phyloP scores from a whole-genome alignment of 345 rosid species.

The Arabidopsis suecica region DNA sequence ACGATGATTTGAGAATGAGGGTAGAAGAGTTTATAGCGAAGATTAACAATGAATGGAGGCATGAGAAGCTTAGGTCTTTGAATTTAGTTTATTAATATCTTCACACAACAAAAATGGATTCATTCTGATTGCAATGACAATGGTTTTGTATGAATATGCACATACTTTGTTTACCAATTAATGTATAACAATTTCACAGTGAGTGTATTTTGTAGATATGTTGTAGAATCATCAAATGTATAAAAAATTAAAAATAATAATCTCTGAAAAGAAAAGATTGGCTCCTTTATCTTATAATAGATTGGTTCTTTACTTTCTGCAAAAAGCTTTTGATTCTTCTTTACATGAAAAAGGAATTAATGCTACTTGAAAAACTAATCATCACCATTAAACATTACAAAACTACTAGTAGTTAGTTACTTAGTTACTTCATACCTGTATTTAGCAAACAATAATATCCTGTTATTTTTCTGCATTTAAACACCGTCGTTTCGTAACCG shows the following conservation, averaged over 20 bases:
- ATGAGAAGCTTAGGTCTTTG: constrained; percentile 48
- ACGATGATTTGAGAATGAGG: constrained; percentile 64
- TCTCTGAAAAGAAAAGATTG: not conserved
- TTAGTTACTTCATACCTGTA: constrained; percentile 1
- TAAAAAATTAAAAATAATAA: too few species aligned
- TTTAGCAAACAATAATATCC: constrained; percentile 20
- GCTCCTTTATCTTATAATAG: not conserved
- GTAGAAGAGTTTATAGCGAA: constrained; percentile 66
- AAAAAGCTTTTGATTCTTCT: constrained; percentile 9
- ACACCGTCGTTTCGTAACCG: constrained; percentile 39
- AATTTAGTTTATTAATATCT: constrained; percentile 33
- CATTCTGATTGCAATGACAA: not conserved
- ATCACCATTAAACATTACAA: not conserved
- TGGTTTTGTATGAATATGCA: constrained; percentile 16
- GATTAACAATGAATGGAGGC: constrained; percentile 63
- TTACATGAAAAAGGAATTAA: not conserved
- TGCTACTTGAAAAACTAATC: not conserved
- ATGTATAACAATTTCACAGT: not conserved
- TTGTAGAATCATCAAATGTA: not conserved
- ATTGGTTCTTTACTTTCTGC: not conserved
- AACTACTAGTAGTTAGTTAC: constrained; percentile 21
- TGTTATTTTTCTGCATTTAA: constrained; percentile 11
- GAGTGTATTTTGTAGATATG: not conserved
- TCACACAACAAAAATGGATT: not conserved
- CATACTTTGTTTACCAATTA: not conserved